Percentiles rank a stretch among this genome's conserved stretches.
Evolutionary conservation across 306 rosid genomes (phyloP).

Genomic region (Vicia faba): DNA sequence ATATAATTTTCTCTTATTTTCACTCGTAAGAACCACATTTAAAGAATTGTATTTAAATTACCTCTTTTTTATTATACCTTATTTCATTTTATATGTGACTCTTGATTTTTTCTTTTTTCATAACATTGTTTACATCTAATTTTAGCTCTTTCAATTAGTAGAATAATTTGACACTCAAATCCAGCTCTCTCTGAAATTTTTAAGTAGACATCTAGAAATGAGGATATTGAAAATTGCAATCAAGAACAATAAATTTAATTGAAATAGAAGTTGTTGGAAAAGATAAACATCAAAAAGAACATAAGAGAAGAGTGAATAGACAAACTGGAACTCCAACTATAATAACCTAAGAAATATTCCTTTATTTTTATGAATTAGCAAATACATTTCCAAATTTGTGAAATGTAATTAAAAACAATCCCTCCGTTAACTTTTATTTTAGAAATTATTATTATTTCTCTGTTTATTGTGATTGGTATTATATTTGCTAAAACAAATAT

Average conservation of each 20-base stretch:
- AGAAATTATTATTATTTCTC: too few relatives aligned
- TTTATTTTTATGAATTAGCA: background rate
- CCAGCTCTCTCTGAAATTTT: too few relatives aligned
- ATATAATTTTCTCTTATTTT: too few relatives aligned
- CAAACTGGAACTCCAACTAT: background rate
- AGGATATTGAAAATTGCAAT: background rate
- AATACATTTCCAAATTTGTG: background rate
- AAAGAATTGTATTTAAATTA: too few relatives aligned
- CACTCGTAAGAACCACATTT: too few relatives aligned
- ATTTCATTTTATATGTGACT: background rate
- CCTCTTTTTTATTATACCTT: too few relatives aligned
- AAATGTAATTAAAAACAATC: background rate
- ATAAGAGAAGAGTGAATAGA: background rate
- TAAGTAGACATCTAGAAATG: too few relatives aligned
- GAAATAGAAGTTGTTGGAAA: background rate
- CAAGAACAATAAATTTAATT: background rate
- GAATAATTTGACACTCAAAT: background rate
- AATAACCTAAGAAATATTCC: background rate
- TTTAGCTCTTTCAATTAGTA: background rate
- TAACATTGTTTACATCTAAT: background rate
- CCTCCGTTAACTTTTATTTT: background rate
- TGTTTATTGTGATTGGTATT: too few relatives aligned
- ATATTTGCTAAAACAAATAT: too few relatives aligned
- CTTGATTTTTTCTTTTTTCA: background rate
- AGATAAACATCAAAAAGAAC: background rate